phyloP scores from a whole-genome alignment of 345 rosid species.

The Rhodamnia rubescens region DNA sequence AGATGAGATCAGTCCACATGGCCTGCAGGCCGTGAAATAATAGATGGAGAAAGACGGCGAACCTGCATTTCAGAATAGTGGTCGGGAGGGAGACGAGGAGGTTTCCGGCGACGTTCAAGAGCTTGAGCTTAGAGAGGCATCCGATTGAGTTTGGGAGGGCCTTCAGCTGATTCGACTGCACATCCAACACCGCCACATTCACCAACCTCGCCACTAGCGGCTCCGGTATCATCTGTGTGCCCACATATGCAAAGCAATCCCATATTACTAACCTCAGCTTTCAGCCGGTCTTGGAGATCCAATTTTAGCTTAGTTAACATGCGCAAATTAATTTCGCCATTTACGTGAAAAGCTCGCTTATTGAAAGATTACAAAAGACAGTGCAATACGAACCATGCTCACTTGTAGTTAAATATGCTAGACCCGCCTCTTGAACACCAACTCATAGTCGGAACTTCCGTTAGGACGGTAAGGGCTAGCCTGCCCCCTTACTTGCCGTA shows the following conservation, averaged over 20 bases:
- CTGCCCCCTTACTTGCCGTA: neutral
- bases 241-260: neutral
- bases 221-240: constrained; percentile 66
- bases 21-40: neutral
- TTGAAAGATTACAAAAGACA: neutral
- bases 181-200: constrained; percentile 64
- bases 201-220: constrained; percentile 69
- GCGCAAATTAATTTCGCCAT: no score
- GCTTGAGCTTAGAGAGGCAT: constrained; percentile 74
- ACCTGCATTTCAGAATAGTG: constrained; percentile 84
- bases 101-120: constrained; percentile 75
- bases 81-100: constrained; percentile 52
- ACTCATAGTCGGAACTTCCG: neutral
- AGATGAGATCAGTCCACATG: neutral
- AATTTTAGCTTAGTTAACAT: no score
- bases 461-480: neutral
- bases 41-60: neutral
- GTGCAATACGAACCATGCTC: neutral
- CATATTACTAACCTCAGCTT: neutral
- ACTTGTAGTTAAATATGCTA: neutral
- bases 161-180: constrained; percentile 74
- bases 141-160: constrained; percentile 77
- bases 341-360: no score
- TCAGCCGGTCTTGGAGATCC: neutral
- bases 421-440: neutral